These are phyloP conservation scores for Salvia sclarea DNA, from an alignment of 305 asterid species.

Conservation along the genomic window DNA sequence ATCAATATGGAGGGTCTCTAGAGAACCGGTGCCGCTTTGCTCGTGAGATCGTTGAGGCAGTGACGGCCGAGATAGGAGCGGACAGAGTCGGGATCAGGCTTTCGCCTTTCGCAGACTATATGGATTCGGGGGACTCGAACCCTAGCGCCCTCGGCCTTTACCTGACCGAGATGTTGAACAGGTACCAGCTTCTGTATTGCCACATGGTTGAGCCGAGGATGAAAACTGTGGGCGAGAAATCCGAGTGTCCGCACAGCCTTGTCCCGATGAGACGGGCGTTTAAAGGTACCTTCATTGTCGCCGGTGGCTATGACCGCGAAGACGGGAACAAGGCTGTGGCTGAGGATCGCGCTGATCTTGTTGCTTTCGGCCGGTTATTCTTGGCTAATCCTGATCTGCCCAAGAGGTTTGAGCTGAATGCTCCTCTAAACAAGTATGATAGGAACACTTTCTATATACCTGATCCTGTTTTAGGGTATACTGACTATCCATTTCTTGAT, in stretches of 20 bases:
- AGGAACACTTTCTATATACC: slow-evolving; percentile 49
- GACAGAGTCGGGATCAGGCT: slow-evolving; percentile 61
- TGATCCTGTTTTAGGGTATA: slow-evolving; percentile 64
- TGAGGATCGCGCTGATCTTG: slow-evolving; percentile 53
- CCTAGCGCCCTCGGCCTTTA: slow-evolving; percentile 59
- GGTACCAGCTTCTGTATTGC: slow-evolving; percentile 47
- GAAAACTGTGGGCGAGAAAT: slow-evolving; percentile 28
- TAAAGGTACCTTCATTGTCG: slow-evolving; percentile 59
- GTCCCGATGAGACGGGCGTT: slow-evolving; percentile 57
- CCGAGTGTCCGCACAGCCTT: slow-evolving; percentile 41
- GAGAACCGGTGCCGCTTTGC: slow-evolving; percentile 65
- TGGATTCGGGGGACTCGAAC: slow-evolving; percentile 53
- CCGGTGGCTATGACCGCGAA: slow-evolving; percentile 53
- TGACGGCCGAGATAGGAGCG: slow-evolving; percentile 51
- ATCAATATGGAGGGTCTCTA: slow-evolving; percentile 63
- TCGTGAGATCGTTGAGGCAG: slow-evolving; percentile 52
- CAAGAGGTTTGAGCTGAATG: slow-evolving; percentile 44
- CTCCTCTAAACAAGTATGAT: slow-evolving; percentile 50
- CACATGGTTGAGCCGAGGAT: slow-evolving; percentile 70
- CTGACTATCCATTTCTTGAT: slow-evolving; percentile 65
- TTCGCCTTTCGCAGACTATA: slow-evolving; percentile 51
- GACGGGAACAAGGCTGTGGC: slow-evolving; percentile 54
- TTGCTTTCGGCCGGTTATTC: slow-evolving; percentile 57
- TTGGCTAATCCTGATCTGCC: slow-evolving; percentile 65
- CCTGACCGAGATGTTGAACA: slow-evolving; percentile 50